phyloP scores from a whole-genome alignment of 2,329 filamentous ascomycete genomes.

The Aspergillus uvarum region DNA sequence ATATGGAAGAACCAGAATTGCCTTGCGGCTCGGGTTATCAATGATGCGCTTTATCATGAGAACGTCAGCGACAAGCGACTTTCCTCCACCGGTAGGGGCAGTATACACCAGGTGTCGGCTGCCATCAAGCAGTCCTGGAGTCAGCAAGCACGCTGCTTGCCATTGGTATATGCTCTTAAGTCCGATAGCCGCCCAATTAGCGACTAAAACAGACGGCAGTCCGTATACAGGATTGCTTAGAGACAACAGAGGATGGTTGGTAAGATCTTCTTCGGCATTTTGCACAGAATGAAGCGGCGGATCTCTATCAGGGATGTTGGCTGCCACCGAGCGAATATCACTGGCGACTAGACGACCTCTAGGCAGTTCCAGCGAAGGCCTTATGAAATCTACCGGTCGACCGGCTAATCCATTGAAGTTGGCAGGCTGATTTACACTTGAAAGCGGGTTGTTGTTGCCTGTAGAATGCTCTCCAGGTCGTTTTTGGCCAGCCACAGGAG shows the following conservation, averaged over 20 bases:
- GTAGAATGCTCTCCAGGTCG: slow-evolving; percentile 33
- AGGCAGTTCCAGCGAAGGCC: slow-evolving; percentile 26
- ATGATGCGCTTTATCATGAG: slow-evolving; percentile 71
- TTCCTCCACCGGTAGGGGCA: slow-evolving; percentile 75
- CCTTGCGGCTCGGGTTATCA: slow-evolving; percentile 63
- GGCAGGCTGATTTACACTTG: slow-evolving; percentile 6
- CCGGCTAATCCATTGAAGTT: neutral
- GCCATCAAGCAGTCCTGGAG: slow-evolving; percentile 64
- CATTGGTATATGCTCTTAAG: slow-evolving; percentile 74
- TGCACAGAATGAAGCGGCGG: slow-evolving; percentile 48
- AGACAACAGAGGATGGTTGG: slow-evolving; percentile 52
- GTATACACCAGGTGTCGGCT: slow-evolving; percentile 74
- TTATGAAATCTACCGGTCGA: slow-evolving; percentile 28
- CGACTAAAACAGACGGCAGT: slow-evolving; percentile 59
- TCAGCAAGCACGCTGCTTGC: slow-evolving; percentile 72
- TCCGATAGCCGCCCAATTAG: slow-evolving; percentile 66
- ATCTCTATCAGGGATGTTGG: slow-evolving; percentile 12
- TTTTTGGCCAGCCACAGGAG: slow-evolving; percentile 52
- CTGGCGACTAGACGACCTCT: slow-evolving; percentile 43
- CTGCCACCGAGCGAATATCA: slow-evolving; percentile 31
- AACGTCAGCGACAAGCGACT: slow-evolving; percentile 71
- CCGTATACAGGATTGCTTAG: slow-evolving; percentile 64
- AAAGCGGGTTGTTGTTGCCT: slow-evolving; percentile 18
- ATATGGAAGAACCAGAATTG: slow-evolving; percentile 71
- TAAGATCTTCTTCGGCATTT: slow-evolving; percentile 45